Conservation (phyloP, 345 rosid genomes). For the Brassica cretica region DNA sequence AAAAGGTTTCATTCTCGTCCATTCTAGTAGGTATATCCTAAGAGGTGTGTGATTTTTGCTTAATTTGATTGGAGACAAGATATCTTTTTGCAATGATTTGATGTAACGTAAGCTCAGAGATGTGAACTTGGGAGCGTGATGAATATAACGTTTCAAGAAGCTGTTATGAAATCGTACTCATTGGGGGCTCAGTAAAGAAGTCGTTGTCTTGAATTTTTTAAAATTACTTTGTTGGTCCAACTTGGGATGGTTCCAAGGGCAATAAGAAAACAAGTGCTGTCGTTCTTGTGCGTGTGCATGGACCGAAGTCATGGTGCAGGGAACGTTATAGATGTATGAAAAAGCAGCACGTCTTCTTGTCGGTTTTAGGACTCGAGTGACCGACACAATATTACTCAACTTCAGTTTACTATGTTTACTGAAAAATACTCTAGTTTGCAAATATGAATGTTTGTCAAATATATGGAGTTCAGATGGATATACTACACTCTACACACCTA, state of each 20-base stretch:
- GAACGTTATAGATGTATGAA: not conserved
- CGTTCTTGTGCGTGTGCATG: conserved; percentile 22
- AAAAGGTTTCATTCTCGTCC: conserved; percentile 5
- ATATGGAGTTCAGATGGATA: not conserved
- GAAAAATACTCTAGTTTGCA: not conserved
- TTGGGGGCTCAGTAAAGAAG: not conserved
- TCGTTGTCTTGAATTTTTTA: conserved; percentile 9
- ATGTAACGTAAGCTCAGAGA: conserved; percentile 31
- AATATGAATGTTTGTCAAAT: not conserved
- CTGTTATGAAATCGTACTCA: conserved; percentile 29
- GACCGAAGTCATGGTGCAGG: conserved; percentile 2
- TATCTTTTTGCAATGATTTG: conserved; percentile 17
- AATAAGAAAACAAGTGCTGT: not conserved
- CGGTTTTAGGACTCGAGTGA: not conserved
- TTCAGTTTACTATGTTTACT: not conserved
- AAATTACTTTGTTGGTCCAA: not conserved
- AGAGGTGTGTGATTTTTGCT: conserved; percentile 9
- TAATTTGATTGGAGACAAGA: conserved; percentile 12
- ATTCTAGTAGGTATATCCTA: not conserved
- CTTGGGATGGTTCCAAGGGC: not conserved
- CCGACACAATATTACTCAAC: not conserved
- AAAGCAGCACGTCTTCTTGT: conserved; percentile 2
- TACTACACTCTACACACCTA: not conserved
- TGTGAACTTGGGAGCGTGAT: conserved; percentile 35
- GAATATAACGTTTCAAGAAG: conserved; percentile 31